Conservation (phyloP, 805 yeast genomes). For the Danielozyma ontarioensis region DNA sequence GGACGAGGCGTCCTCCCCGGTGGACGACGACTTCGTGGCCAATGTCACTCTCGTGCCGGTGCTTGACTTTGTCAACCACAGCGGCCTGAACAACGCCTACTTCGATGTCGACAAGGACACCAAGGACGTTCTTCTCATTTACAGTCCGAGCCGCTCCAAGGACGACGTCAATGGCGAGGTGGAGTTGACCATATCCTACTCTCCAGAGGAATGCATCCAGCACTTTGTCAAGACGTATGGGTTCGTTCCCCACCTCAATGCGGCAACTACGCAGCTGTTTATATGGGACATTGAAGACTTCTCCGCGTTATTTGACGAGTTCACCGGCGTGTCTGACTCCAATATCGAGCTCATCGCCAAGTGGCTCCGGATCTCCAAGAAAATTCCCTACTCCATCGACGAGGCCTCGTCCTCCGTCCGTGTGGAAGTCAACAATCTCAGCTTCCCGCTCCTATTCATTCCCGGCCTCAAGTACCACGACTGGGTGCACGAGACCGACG, state of each 20-base stretch:
- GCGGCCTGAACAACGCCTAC: slow-evolving; percentile 42
- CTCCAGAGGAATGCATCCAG: slow-evolving; percentile 16
- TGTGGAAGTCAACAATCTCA: slow-evolving; percentile 3
- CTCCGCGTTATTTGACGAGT: slow-evolving; percentile 5
- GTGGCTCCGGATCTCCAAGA: no score
- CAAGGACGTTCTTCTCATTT: slow-evolving; percentile 36
- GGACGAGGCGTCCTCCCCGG: background rate
- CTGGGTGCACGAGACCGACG: slow-evolving; percentile 7
- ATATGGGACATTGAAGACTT: slow-evolving; percentile 6
- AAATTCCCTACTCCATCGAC: no score
- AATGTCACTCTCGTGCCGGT: slow-evolving; percentile 60
- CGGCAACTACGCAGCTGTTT: slow-evolving; percentile 8
- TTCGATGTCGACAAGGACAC: slow-evolving; percentile 53
- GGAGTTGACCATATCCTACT: slow-evolving; percentile 23
- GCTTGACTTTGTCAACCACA: slow-evolving; percentile 65
- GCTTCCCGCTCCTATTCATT: slow-evolving; percentile 9
- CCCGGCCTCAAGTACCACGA: slow-evolving; percentile 9
- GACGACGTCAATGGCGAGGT: slow-evolving; percentile 3
- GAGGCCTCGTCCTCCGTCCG: no score
- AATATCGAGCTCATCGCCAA: background rate
- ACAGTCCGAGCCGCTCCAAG: no score
- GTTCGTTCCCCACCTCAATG: slow-evolving; percentile 18
- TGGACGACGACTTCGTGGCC: slow-evolving; percentile 36
- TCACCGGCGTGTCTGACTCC: no score
- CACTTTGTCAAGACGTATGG: slow-evolving; percentile 27